Evolutionary conservation across 1,284 basidiomycete genomes (phyloP), one percentile per base, ranked within the genome.

Genomic region (Papiliotrema flavescens): DNA sequence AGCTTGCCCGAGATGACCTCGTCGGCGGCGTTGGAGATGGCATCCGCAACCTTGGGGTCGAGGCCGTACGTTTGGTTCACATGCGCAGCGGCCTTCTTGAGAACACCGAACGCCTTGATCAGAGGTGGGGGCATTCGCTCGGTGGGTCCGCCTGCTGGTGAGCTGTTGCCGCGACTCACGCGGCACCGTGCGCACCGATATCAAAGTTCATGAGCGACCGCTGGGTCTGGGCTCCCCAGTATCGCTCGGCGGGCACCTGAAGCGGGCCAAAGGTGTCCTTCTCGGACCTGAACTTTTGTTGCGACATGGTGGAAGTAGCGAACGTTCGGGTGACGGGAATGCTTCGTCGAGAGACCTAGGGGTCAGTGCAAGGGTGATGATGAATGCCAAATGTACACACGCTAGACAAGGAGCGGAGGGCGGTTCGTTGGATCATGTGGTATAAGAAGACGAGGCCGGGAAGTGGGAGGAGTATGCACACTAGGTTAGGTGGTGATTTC

Each of bases 141-240:
- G 5, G 88, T 80, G 26, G 88, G 85, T 39, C 96, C 96, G 59
- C 74, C 74, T 76, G 56, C 19, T 14, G 6, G 22, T 22, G 24
- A 20, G 23, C 36, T 22, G 47, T 20, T 4, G 14, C 15, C 28
- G 11, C 26, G 32, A 28, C 32, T 19, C 11, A 17, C 19, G 7
- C 40, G 19, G 42, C 17, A 19, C 9, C 22, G n/a, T n/a, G 53
- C 72, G 57, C 50, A 74, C 95, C 96, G 66, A 99, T 99, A 76
- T 98, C 94, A 71, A 99, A 99, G 79, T 99, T 99, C 78, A 94
- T 89, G 63, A 98, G 81, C 26, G 93, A 96, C 88, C 96, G 84
- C 77, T 98, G 96, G 34, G 96, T 99, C 79, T 98, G 96, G 19
- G 95, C 95, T 59, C 96, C 96, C 93, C 95, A 99, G 80, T 98